Conservation (phyloP, 495 filamentous ascomycete genomes). For the Neurospora sp. region DNA sequence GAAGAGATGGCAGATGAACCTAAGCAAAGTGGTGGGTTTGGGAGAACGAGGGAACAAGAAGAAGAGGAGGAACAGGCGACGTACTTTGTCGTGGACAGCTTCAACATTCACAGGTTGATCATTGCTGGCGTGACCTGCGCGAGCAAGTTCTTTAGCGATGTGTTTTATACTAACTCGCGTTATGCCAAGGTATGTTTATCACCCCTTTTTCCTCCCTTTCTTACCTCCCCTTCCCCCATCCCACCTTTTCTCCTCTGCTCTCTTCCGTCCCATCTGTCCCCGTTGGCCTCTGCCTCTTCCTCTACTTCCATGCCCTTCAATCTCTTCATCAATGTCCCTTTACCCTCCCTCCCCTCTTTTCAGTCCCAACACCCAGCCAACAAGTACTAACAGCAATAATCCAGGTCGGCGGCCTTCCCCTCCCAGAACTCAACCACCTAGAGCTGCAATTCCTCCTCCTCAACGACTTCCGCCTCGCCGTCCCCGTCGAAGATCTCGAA, state of each 20-base stretch:
- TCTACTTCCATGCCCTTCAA: neutral
- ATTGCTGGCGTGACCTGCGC: slow-evolving; percentile 98
- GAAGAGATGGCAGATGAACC: slow-evolving; percentile 2
- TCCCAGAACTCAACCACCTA: slow-evolving; percentile 93
- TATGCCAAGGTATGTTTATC: slow-evolving; percentile 79
- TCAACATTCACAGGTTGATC: slow-evolving; percentile 95
- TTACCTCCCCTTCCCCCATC: neutral
- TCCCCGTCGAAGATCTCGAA: slow-evolving; percentile 91
- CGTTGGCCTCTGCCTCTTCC: neutral
- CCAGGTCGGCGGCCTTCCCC: slow-evolving; percentile 90
- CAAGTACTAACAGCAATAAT: neutral
- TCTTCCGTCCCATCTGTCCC: neutral
- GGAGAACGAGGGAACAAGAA: slow-evolving; percentile 1
- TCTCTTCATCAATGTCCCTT: neutral
- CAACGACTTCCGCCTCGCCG: slow-evolving; percentile 92
- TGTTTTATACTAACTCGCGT: slow-evolving; percentile 98
- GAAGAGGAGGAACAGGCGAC: slow-evolving; percentile 23
- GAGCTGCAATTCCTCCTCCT: slow-evolving; percentile 94
- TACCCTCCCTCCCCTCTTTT: neutral
- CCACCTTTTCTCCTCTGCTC: neutral
- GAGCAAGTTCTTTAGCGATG: slow-evolving; percentile 99
- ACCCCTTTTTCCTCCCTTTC: neutral
- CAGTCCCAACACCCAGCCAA: neutral
- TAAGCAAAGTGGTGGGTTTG: neutral
- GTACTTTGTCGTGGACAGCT: slow-evolving; percentile 97